Conservation (phyloP, 179 eudicot genomes). For the Dionaea muscipula region DNA sequence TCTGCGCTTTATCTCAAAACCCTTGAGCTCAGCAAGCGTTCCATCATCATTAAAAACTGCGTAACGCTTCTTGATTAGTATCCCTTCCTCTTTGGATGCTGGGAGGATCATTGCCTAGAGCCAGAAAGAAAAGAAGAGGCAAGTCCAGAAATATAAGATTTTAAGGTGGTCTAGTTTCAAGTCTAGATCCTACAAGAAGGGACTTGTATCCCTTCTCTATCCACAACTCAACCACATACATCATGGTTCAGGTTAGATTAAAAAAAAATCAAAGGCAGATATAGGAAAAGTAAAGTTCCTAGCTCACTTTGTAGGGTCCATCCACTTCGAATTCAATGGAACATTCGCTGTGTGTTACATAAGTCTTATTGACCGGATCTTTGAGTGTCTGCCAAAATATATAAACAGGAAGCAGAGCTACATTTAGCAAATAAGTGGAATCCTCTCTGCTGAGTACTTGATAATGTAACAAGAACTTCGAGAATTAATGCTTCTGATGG, state of each 20-base stretch:
- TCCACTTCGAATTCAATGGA: constrained; percentile 99
- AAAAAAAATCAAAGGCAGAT: background rate
- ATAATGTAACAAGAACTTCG: background rate
- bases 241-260: no score
- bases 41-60: constrained; percentile 99
- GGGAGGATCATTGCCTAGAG: constrained; percentile 94
- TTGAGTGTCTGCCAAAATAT: constrained; percentile 59
- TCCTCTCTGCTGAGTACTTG: background rate
- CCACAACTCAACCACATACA: no score
- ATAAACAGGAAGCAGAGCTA: constrained; percentile 5
- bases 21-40: constrained; percentile 96
- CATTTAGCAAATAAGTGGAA: constrained; percentile 1
- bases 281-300: background rate
- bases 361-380: constrained; percentile 69
- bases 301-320: constrained; percentile 90
- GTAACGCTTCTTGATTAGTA: constrained; percentile 89
- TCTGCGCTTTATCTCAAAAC: constrained; percentile 98
- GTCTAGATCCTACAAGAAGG: no score
- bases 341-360: constrained; percentile 86
- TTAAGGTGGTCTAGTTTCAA: no score
- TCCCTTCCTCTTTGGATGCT: constrained; percentile 97
- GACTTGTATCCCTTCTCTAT: no score
- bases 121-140: constrained; percentile 20
- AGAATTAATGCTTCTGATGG: background rate
- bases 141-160: background rate